Base-by-base conservation (phyloP, 163 green algal species). In the Volvox carteri region DNA sequence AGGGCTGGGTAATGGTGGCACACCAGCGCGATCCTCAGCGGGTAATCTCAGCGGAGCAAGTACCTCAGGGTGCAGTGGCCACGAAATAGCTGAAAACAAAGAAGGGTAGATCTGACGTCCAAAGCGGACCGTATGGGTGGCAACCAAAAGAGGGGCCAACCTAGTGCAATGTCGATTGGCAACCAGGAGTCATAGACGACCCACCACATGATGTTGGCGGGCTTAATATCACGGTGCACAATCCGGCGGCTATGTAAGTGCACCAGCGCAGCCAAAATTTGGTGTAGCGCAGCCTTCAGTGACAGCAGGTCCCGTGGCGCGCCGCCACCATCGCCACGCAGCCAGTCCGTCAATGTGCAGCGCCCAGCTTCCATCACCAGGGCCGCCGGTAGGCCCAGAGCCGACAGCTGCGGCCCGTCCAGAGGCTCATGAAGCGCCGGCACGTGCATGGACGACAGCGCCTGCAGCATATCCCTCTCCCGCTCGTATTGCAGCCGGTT, bases 181-280 rank as follows among this genome's bases (percentile, higher is more conserved):
- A 58, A 28, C 65, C 65, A 56, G 25, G 70, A 54, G 35, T 78
- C 39, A 41, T 42, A 42, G 42, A 12, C 37, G 14, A 35, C 60
- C 14, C 65, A 87, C 80, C 83, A 88, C 83, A 88, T 88, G 67
- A 88, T 88, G 83, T 88, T 88, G 68, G 83, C 68, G 1, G 83
- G 83, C 50, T 88, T 88, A 50, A 88, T 50, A 28, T 88, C 83
- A 2, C 83, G 67, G 68, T 88, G 83, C 65, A 88, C 83, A 33
- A 62, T 25, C 23, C 83, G 25, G 35, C 48, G 35, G 11, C 48
- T 48, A 50, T 88, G 83, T 33, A 88, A 46, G 67, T 88, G 83
- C 48, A 81, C 50, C 68, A 88, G 67, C 83, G 83, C 83, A 11
- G 50, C 46, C 83, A 88, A 50, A 8, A 88, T 60, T 50, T 88